These are phyloP conservation scores for Chlorella vulgaris DNA, from an alignment of 139 green algal genomes.

Conservation along the genomic window DNA sequence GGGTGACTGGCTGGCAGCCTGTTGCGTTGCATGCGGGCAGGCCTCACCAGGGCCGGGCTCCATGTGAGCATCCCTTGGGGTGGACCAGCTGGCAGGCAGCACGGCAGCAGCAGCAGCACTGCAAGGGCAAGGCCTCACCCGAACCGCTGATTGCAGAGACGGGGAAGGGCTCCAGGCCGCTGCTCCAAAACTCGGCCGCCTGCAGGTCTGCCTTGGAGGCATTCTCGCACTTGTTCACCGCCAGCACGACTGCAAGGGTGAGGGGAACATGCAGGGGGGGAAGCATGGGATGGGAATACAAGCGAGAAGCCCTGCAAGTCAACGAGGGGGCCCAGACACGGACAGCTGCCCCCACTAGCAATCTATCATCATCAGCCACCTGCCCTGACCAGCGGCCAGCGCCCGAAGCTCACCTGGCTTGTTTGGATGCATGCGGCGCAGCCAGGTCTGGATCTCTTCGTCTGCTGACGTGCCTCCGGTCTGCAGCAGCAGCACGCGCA, in stretches of 20 bases:
- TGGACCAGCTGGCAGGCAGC: background rate
- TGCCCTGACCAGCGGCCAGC: no score
- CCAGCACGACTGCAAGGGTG: slow-evolving; percentile 75
- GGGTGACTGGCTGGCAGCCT: no score
- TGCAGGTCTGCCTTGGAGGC: slow-evolving; percentile 70
- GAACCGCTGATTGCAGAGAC: slow-evolving; percentile 90
- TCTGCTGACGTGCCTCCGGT: slow-evolving; percentile 77
- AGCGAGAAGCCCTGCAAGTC: no score
- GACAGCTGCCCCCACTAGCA: no score
- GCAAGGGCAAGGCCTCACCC: slow-evolving; percentile 29
- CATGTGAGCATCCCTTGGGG: background rate
- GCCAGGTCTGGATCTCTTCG: slow-evolving; percentile 90
- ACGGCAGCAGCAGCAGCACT: no score
- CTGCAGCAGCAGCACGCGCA: slow-evolving; percentile 48
- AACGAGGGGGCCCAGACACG: no score
- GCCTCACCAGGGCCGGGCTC: no score
- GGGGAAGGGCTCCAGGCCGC: slow-evolving; percentile 79
- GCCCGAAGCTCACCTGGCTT: slow-evolving; percentile 59
- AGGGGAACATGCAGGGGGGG: no score
- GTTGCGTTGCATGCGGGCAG: no score
- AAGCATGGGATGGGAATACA: no score
- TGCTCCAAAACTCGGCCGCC: slow-evolving; percentile 90
- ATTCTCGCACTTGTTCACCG: slow-evolving; percentile 99
- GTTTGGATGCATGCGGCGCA: slow-evolving; percentile 76
- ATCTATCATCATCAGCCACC: no score